Base-by-base conservation (phyloP, 805 yeast genomes). In the Starmera amethionina region DNA sequence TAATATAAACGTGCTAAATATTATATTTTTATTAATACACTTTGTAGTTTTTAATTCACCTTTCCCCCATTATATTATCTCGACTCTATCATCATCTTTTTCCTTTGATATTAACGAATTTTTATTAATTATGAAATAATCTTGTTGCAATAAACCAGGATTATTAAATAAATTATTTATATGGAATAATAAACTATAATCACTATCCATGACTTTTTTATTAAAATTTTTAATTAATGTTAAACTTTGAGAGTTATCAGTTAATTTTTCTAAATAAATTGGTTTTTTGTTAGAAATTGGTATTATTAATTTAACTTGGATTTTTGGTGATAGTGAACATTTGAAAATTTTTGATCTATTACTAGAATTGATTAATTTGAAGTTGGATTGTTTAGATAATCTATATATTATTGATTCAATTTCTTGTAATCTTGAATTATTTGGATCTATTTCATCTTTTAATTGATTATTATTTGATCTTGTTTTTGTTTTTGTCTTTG, bases 211-310 rank as follows among this genome's bases (percentile, higher is more conserved):
- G 2, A 37, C 42, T 34, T 47, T 51, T 32, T 19, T 18, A 39
- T 54, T 54, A 39, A 54, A 54, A 43, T 54, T 54, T 39, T 40
- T 51, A 10, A 54, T 42, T 4, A 9, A 18, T 6, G 31, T 12
- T 35, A 31, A 19, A 8, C 11, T 10, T 8, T 7, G 7, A 7
- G 29, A 6, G 16, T 12, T 14, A 25, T 16, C 31, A 13, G 12
- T 33, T n/a, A 16, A 43, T 42, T 8, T 40, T 32, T 14, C 43
- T 39, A 33, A 39, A 39, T 27, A 40, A 3, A 47, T 18, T 1
- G 47, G 41, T 8, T 45, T 40, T 4, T 34, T 25, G 32, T 40
- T 45, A 16, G 39, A 29, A 5, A 46, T 37, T 13, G 58, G 58
- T 8, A 53, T 35, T 3, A 42, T 45, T 10, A 53, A 36, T 27